Percentiles rank a stretch among this genome's conserved stretches.
These are phyloP conservation scores for Talaromyces ruber DNA, from an alignment of 495 filamentous ascomycete species.

Conservation along the genomic window DNA sequence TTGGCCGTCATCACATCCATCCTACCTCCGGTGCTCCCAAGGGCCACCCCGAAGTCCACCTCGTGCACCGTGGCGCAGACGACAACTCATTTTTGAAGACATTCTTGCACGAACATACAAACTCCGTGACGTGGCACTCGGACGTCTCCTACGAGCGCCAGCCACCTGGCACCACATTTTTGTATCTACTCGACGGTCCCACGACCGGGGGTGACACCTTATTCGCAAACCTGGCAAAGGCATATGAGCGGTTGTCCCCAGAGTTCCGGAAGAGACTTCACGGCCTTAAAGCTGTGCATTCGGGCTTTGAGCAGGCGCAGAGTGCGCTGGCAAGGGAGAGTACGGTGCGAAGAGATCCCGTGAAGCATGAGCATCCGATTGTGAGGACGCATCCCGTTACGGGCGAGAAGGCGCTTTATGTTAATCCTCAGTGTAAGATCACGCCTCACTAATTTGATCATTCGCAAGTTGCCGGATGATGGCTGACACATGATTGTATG, in stretches of 20 bases:
- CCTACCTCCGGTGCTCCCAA: slow-evolving; percentile 52
- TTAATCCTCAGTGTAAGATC: slow-evolving; percentile 78
- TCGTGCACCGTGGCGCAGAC: slow-evolving; percentile 50
- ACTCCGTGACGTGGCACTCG: slow-evolving; percentile 56
- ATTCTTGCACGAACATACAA: slow-evolving; percentile 46
- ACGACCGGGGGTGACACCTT: slow-evolving; percentile 56
- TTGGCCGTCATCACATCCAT: slow-evolving; percentile 56
- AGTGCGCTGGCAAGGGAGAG: slow-evolving; percentile 39
- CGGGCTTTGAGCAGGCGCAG: slow-evolving; percentile 44
- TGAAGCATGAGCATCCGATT: slow-evolving; percentile 48
- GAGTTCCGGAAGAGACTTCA: slow-evolving; percentile 49
- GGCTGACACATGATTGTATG: neutral
- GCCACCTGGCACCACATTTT: slow-evolving; percentile 57
- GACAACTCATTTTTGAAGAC: slow-evolving; percentile 34
- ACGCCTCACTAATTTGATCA: slow-evolving; percentile 8
- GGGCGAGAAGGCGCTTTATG: slow-evolving; percentile 75
- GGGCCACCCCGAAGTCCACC: slow-evolving; percentile 51
- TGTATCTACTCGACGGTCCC: slow-evolving; percentile 54
- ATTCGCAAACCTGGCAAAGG: slow-evolving; percentile 48
- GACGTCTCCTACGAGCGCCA: slow-evolving; percentile 59
- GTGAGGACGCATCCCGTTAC: slow-evolving; percentile 51
- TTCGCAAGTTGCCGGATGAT: neutral
- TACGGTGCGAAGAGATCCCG: slow-evolving; percentile 45
- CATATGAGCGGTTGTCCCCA: slow-evolving; percentile 48
- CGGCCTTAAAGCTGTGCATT: slow-evolving; percentile 51